Base-by-base conservation (phyloP, 352 stramenopile species). In the Globisporangium orthogonon region DNA sequence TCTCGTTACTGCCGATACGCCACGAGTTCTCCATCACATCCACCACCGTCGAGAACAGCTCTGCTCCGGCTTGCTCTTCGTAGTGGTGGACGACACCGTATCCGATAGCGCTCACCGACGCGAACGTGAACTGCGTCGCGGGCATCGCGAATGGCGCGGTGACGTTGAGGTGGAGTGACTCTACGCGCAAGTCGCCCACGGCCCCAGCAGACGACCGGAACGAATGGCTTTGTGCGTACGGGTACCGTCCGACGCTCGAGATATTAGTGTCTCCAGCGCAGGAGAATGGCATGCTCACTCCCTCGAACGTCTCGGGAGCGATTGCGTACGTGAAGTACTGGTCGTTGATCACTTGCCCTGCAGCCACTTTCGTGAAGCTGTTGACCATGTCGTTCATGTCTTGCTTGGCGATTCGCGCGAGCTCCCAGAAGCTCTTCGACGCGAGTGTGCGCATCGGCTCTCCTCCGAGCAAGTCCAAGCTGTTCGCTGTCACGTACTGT, bases 401-500 rank as follows among this genome's bases (percentile, higher is more conserved):
- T 51, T 53, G 47, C 49, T 57, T 60, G 37, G 47, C 29, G 14
- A 7, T 15, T 30, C 58, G 58, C 23, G 58, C 58, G 31, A 63
- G 33, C 11, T 63, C 58, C 58, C 58, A 63, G 39, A 63, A 63
- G 10, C 54, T 33, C 41, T 40, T 50, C 35, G 18, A 46, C 2
- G 28, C 30, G 7, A 48, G 10, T 13, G 37, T 14, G 45, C 50
- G 48, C 10, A 54, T 50, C 7, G 29, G 4, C 17, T n/a, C 35
- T 11, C 31, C 14, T 2, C 14, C 40, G 50, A 50, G 58, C 28
- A 31, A 52, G 7, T 10, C 29, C 28, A 57, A 18, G 17, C 28
- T 11, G 14, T 6, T 50, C 17, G 15, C 40, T 9, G 63, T 67
- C 50, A 55, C 50, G 52, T 69, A 76, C 55, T 58, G 67, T 18